Evolutionary conservation across 768 basidiomycete genomes (phyloP).

Genomic region (Xerocomellus amylosporus): DNA sequence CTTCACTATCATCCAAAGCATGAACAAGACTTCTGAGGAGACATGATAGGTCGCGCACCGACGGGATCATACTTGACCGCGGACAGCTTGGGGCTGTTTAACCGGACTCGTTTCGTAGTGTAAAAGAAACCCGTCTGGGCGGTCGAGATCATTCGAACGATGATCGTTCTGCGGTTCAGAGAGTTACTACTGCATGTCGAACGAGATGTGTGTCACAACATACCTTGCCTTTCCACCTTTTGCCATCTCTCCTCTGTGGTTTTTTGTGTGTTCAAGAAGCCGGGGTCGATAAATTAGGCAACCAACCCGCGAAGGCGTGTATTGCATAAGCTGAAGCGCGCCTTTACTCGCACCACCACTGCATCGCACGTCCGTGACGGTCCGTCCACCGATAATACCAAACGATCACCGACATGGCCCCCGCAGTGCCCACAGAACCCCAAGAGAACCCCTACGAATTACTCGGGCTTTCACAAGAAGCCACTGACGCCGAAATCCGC

Average conservation of each 20-base stretch:
- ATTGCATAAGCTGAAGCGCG: constrained; percentile 10
- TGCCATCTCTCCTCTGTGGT: constrained; percentile 44
- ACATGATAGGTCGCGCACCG: constrained; percentile 46
- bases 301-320: not conserved
- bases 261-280: not conserved
- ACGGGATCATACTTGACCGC: constrained; percentile 91
- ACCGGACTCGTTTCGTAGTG: constrained; percentile 71
- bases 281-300: constrained; percentile 9
- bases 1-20: constrained; percentile 46
- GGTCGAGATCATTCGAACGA: constrained; percentile 86
- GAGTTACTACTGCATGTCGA: not conserved
- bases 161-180: constrained; percentile 57
- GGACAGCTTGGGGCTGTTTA: constrained; percentile 68
- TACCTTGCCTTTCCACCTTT: constrained; percentile 62
- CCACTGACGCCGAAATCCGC: constrained; percentile 74
- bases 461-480: constrained; percentile 55
- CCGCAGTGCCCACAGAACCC: constrained; percentile 40
- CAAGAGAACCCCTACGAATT: constrained; percentile 75
- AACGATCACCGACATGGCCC: constrained; percentile 20
- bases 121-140: constrained; percentile 93
- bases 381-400: not conserved
- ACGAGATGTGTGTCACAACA: not conserved
- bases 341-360: not conserved
- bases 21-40: not conserved
- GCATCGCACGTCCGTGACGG: not conserved